These are phyloP conservation scores for Helianthus tuberosus DNA, from an alignment of 129 eudicot species.

Conservation along the genomic window DNA sequence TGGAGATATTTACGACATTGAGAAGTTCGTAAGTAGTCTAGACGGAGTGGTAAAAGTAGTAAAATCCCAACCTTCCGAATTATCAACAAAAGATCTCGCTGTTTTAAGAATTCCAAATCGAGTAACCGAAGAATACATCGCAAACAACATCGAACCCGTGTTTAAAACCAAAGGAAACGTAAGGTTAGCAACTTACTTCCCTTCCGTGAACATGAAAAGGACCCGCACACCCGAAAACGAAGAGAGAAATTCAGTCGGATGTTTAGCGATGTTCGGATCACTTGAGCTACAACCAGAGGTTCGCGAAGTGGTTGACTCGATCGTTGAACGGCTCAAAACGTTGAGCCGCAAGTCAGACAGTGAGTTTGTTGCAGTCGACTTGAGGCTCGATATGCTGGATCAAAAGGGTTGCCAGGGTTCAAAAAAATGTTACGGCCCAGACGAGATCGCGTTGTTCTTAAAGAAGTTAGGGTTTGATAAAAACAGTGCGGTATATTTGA, in stretches of 20 bases:
- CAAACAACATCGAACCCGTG: slow-evolving; percentile 64
- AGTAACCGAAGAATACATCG: slow-evolving; percentile 66
- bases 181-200: slow-evolving; percentile 90
- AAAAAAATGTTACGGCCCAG: slow-evolving; percentile 77
- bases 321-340: slow-evolving; percentile 77
- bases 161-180: slow-evolving; percentile 72
- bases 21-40: slow-evolving; percentile 68
- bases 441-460: slow-evolving; percentile 78
- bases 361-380: slow-evolving; percentile 83
- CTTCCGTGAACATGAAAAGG: slow-evolving; percentile 91
- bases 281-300: slow-evolving; percentile 81
- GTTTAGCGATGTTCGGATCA: slow-evolving; percentile 82
- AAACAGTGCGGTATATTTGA: slow-evolving; percentile 79
- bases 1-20: slow-evolving; percentile 83
- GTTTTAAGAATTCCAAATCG: slow-evolving; percentile 88
- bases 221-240: slow-evolving; percentile 35
- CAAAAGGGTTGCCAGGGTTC: slow-evolving; percentile 85
- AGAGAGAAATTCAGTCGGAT: slow-evolving; percentile 59
- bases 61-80: slow-evolving; percentile 56
- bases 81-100: slow-evolving; percentile 66
- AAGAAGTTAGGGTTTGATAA: slow-evolving; percentile 72
- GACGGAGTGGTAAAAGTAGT: slow-evolving; percentile 85
- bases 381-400: slow-evolving; percentile 84
- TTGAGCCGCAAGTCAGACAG: slow-evolving; percentile 83
- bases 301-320: slow-evolving; percentile 78